Percentiles rank a stretch among this genome's conserved stretches.
These are phyloP conservation scores for Royoungia palumana DNA, from an alignment of 768 basidiomycete genomes.

Conservation along the genomic window DNA sequence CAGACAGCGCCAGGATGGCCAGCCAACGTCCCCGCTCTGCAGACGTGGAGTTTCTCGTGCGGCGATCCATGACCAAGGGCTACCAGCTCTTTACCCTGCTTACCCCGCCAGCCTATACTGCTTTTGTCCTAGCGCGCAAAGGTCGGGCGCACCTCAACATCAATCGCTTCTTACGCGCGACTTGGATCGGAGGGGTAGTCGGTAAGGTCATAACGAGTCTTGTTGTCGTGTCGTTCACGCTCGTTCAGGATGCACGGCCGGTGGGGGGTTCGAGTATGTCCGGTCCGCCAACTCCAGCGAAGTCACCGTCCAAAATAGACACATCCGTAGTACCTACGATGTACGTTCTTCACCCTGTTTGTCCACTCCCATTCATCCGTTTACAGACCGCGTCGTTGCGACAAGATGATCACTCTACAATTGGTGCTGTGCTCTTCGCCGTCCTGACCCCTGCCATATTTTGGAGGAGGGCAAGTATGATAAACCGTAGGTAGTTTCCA, in stretches of 20 bases:
- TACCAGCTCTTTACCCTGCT: slow-evolving; percentile 66
- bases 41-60: slow-evolving; percentile 65
- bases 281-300: slow-evolving; percentile 54
- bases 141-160: slow-evolving; percentile 53
- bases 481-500: slow-evolving; percentile 50
- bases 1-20: slow-evolving; percentile 14
- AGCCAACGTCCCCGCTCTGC: slow-evolving; percentile 35
- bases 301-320: slow-evolving; percentile 45
- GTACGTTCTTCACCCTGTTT: slow-evolving; percentile 35
- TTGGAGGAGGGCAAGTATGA: slow-evolving; percentile 61
- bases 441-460: slow-evolving; percentile 66
- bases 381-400: slow-evolving; percentile 54
- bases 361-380: slow-evolving; percentile 1
- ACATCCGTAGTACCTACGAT: slow-evolving; percentile 55
- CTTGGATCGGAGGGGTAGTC: slow-evolving; percentile 64
- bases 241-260: slow-evolving; percentile 36
- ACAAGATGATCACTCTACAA: slow-evolving; percentile 71
- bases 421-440: slow-evolving; percentile 63
- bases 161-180: slow-evolving; percentile 65
- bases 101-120: slow-evolving; percentile 57
- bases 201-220: slow-evolving; percentile 31
- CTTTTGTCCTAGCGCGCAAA: slow-evolving; percentile 50
- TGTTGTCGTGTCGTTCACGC: background rate
- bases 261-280: slow-evolving; percentile 58
- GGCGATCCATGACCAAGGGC: slow-evolving; percentile 61